A percentile compares a stretch with the other conserved stretches of the same genome.
Conservation (phyloP, 148 eudicot species). For the Rhododendron griersonianum region DNA sequence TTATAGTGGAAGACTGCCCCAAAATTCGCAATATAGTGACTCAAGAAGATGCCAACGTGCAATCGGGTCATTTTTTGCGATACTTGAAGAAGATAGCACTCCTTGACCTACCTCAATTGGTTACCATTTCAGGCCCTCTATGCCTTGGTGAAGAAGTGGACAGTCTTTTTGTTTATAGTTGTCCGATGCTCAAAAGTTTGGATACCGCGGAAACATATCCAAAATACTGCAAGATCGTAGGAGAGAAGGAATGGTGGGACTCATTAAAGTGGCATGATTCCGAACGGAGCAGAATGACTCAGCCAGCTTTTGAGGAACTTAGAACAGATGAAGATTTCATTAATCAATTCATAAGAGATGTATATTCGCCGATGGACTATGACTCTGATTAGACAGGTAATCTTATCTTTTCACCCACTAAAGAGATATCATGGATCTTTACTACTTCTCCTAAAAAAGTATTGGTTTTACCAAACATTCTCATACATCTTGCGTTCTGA, state of each 20-base stretch:
- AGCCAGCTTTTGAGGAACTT: background rate
- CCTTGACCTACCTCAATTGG: conserved; percentile 11
- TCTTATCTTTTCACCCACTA: too few species aligned
- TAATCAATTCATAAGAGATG: too few species aligned
- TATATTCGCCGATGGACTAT: too few species aligned
- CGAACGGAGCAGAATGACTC: background rate
- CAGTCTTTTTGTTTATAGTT: background rate
- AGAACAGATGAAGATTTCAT: too few species aligned
- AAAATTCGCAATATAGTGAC: background rate
- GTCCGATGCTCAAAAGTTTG: conserved; percentile 6
- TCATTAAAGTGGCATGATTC: conserved; percentile 1
- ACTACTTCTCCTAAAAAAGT: too few species aligned
- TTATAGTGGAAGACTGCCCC: too few species aligned
- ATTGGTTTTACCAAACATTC: too few species aligned
- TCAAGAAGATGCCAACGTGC: background rate
- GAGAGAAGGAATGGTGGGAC: conserved; percentile 20
- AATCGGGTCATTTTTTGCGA: background rate
- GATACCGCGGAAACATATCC: background rate
- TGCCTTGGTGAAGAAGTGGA: background rate
- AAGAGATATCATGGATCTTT: too few species aligned
- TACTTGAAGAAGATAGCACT: conserved; percentile 8
- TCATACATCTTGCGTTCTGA: too few species aligned
- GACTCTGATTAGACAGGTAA: too few species aligned
- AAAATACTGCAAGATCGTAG: background rate
- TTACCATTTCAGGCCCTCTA: background rate